Evolutionary conservation across 2,329 filamentous ascomycete genomes (phyloP).

Genomic region (Cordyceps fumosorosea): DNA sequence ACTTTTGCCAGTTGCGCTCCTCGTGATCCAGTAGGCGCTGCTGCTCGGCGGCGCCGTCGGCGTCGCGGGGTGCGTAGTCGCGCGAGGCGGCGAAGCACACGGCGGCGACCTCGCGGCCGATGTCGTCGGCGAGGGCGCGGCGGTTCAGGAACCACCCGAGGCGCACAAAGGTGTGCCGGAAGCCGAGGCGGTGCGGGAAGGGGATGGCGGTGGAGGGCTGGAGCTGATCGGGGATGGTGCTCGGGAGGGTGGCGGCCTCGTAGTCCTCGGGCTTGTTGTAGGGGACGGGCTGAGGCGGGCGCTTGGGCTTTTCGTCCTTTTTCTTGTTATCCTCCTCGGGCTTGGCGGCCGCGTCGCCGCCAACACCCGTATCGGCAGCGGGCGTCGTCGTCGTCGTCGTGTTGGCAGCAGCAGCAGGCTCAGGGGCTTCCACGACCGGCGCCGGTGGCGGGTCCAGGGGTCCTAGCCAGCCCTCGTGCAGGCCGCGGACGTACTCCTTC

Average conservation of each 20-base stretch:
- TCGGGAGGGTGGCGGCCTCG: slow-evolving; percentile 54
- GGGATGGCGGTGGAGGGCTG: slow-evolving; percentile 65
- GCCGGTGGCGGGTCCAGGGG: slow-evolving; percentile 59
- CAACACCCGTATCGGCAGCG: slow-evolving; percentile 19
- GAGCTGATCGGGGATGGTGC: slow-evolving; percentile 62
- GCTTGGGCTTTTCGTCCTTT: slow-evolving; percentile 45
- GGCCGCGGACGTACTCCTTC: slow-evolving; percentile 91
- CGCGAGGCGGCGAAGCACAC: slow-evolving; percentile 62
- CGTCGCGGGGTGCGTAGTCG: slow-evolving; percentile 33
- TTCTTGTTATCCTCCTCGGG: slow-evolving; percentile 29
- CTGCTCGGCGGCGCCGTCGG: slow-evolving; percentile 31
- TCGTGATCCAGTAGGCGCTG: slow-evolving; percentile 59
- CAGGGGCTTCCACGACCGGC: slow-evolving; percentile 19
- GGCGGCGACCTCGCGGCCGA: slow-evolving; percentile 82
- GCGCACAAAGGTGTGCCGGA: slow-evolving; percentile 80
- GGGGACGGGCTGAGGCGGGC: slow-evolving; percentile 58
- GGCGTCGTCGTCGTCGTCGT: slow-evolving; percentile 1
- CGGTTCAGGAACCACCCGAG: slow-evolving; percentile 84
- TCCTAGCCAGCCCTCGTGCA: slow-evolving; percentile 95
- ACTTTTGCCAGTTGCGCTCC: slow-evolving; percentile 80
- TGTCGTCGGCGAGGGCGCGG: slow-evolving; percentile 75
- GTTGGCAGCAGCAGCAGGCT: slow-evolving; percentile 2
- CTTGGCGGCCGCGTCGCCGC: slow-evolving; percentile 14
- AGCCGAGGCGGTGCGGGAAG: slow-evolving; percentile 87
- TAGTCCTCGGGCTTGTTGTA: slow-evolving; percentile 74